Evolutionary conservation across 148 eudicot species (phyloP), one percentile per base, ranked within the genome.

Genomic region (Rhododendron griersonianum): DNA sequence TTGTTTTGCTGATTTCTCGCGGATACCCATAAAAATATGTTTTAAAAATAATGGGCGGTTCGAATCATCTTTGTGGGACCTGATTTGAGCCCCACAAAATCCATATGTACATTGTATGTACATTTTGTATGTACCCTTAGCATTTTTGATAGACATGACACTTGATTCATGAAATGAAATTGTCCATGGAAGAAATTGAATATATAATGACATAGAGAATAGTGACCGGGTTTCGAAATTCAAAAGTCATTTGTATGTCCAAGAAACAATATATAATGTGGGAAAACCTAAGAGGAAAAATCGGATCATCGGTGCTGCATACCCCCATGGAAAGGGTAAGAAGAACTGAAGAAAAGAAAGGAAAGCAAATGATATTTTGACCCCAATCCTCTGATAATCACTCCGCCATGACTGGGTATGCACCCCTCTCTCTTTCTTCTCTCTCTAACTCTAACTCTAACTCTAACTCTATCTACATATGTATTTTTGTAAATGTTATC

Each of bases 391-490:
- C 61, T 28, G 82, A 80, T 80, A 28, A 30, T 80, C 80, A 45
- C 80, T 53, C 78, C 13, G 65, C 55, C 69, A 84, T 84, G 86
- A 28, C 86, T 84, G 81, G 81, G 86, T 84, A 21, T n/a, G 78
- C 59, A 28, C 71, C 7, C 33, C 33, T 4, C 81, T 30, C 85
- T 50, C 80, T 47, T 61, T 35, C 61, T 65, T 71, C 23, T 35
- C 39, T 51, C 14, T 37, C 30, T 50, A 41, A 41, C 1, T 75
- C 30, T 50, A 41, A 41, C 14, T 37, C 30, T 50, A 41, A 41
- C 1, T 75, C 30, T 50, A 41, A 41, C 1, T 75, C 57, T 75
- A 37, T 84, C 7, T 75, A 14, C 55, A 1, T 84, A 4, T 21
- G 7, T 50, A 18, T 51, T 11, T 13, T 15, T 13, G 3, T 51